Base-by-base conservation (phyloP, 768 basidiomycete species). In the Rhodosporidiobolus sp. region DNA sequence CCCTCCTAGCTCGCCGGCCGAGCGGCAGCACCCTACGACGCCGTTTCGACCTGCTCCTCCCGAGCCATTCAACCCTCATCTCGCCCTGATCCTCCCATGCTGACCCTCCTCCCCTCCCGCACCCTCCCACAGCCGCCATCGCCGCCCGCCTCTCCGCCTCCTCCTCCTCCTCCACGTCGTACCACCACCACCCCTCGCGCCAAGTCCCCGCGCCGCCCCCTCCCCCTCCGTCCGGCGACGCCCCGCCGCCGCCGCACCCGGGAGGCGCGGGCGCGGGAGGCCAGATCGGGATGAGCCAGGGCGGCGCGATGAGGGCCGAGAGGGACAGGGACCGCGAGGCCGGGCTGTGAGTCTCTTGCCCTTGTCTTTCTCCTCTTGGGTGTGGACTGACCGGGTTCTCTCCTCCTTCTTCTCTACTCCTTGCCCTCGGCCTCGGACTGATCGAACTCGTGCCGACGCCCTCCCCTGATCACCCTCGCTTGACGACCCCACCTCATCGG, bases 51-150 rank as follows among this genome's bases (percentile, higher is more conserved):
- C n/a, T n/a, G n/a, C n/a, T n/a, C 48, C 22, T 17, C 48, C 16
- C 48, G 48, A 17, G 19, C 53, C 2, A 14, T 34, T 45, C 63
- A 17, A 22, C 35, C 28, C 35, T 4, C 28, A n/a, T 35, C 50
- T 38, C 48, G 43, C 24, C 28, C 30, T 24, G 22, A 26, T 22
- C 19, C 22, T 74, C 20, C 53, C 58, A 28, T 28, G 43, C 43
- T 58, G 4, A 28, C 48, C 28, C 43, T 62, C 19, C n/a, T 48
- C 55, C 54, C 28, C 19, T 22, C 11, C 38, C 64, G 78, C 69
- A 90, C 90, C 16, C 92, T 54, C 92, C 94, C 74, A 92, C 93
- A 69, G 93, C 94, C 71, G 93, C 94, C 86, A 94, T 96, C 81
- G 93, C 94, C 12, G 92, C 91, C 0, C 90, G 92, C 78, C 90